These are phyloP conservation scores for Amanita exitialis DNA, from an alignment of 768 basidiomycete genomes.

Conservation along the genomic window DNA sequence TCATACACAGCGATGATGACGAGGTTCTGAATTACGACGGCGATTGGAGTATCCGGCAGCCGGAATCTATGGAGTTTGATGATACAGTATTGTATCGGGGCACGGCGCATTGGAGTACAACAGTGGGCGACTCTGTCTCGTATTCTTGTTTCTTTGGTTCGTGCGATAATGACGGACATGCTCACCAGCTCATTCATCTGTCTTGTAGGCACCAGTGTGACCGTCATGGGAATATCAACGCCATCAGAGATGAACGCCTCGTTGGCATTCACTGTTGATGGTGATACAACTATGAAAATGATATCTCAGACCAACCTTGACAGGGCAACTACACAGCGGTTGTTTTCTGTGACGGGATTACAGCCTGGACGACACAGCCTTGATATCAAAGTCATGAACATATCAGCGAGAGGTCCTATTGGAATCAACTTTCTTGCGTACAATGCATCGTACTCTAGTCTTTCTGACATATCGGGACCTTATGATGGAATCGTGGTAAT, in stretches of 20 bases:
- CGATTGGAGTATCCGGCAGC: constrained; percentile 20
- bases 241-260: not conserved
- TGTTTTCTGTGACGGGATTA: constrained; percentile 23
- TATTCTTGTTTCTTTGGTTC: constrained; percentile 25
- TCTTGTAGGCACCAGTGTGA: constrained; percentile 24
- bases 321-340: constrained; percentile 21
- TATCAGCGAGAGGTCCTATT: constrained; percentile 19
- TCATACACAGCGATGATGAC: constrained; percentile 29
- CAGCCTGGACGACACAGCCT: constrained; percentile 26
- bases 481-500: not conserved
- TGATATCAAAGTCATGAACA: constrained; percentile 24
- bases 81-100: constrained; percentile 19
- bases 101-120: constrained; percentile 26
- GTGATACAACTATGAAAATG: constrained; percentile 14
- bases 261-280: constrained; percentile 24
- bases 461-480: constrained; percentile 11
- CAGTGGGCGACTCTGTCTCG: constrained; percentile 22
- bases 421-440: constrained; percentile 32
- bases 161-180: not conserved
- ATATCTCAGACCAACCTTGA: constrained; percentile 19
- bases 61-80: constrained; percentile 12
- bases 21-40: constrained; percentile 20
- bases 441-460: constrained; percentile 21
- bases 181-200: not conserved
- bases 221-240: not conserved